phyloP scores from a whole-genome alignment of 257 asterid genomes.

The Plantago major region DNA sequence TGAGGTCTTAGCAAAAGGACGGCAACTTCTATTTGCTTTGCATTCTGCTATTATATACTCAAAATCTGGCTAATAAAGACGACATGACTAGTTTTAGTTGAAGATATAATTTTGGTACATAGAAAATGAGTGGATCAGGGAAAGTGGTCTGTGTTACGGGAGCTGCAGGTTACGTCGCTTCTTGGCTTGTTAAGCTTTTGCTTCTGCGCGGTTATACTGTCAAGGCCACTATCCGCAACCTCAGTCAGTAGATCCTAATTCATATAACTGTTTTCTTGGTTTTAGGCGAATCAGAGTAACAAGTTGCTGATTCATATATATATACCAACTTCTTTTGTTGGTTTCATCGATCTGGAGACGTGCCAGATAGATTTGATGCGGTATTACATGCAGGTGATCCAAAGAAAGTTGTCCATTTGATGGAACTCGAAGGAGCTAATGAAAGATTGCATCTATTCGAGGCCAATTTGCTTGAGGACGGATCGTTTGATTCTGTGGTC shows the following conservation, averaged over 20 bases:
- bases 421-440: neutral
- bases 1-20: too few relatives aligned
- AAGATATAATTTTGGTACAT: neutral
- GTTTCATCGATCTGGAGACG: neutral
- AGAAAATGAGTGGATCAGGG: neutral
- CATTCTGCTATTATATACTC: too few relatives aligned
- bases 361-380: too few relatives aligned
- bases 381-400: neutral
- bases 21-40: too few relatives aligned
- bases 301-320: neutral
- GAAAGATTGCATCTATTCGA: too few relatives aligned
- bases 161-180: slow-evolving; percentile 6
- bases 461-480: too few relatives aligned
- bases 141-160: slow-evolving; percentile 8
- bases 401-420: neutral
- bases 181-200: slow-evolving; percentile 6
- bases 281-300: neutral
- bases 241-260: neutral
- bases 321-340: neutral
- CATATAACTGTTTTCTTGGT: neutral
- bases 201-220: slow-evolving; percentile 2
- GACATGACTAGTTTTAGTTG: too few relatives aligned
- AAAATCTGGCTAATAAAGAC: too few relatives aligned
- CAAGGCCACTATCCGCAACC: neutral
- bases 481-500: slow-evolving; percentile 2